These are phyloP conservation scores for Prunus mume DNA, from an alignment of 306 rosid genomes.

Conservation along the genomic window DNA sequence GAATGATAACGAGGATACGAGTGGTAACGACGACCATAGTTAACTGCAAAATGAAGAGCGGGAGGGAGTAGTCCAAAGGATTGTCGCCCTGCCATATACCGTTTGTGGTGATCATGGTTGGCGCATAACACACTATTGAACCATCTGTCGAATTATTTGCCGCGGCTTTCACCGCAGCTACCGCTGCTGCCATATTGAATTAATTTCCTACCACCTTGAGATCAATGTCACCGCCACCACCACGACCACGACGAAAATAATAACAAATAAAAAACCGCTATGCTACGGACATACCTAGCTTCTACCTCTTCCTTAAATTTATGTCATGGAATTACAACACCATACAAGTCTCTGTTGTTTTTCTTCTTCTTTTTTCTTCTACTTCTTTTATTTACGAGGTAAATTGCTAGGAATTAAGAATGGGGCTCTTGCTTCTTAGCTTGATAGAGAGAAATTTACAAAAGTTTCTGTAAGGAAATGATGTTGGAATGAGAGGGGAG, in stretches of 20 bases:
- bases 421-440: not conserved
- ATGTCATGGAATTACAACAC: not conserved
- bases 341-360: not conserved
- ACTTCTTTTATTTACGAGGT: not conserved
- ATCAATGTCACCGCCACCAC: not conserved
- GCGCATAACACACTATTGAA: constrained; percentile 70
- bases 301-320: not conserved
- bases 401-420: not conserved
- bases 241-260: not conserved
- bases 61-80: constrained; percentile 90
- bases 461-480: constrained; percentile 7
- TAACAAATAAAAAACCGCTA: not conserved
- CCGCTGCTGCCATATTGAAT: not conserved
- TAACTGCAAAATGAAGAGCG: constrained; percentile 83
- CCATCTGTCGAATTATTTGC: constrained; percentile 22
- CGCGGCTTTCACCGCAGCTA: not conserved
- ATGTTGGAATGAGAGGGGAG: constrained; percentile 19
- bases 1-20: constrained; percentile 59
- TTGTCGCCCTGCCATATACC: constrained; percentile 98
- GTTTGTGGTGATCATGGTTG: constrained; percentile 84
- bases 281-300: not conserved
- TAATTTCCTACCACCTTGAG: not conserved
- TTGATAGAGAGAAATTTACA: not conserved
- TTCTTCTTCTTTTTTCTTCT: not conserved
- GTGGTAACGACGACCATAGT: constrained; percentile 67